phyloP scores from a whole-genome alignment of 352 stramenopile genomes.

The Phytophthora kernoviae region DNA sequence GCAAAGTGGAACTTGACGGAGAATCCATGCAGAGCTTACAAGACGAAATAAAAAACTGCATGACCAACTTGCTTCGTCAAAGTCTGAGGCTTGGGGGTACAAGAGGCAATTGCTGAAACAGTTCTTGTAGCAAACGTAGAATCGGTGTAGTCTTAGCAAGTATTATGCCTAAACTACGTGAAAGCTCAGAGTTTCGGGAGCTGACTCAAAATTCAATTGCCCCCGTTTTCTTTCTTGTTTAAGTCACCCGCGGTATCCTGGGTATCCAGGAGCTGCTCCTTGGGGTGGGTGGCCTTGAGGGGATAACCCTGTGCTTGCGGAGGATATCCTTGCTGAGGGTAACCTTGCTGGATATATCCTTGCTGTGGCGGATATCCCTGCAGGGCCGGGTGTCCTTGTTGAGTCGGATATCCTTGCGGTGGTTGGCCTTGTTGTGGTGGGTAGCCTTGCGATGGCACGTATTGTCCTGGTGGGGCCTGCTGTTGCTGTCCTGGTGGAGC shows the following conservation, averaged over 20 bases:
- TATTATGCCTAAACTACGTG: too few species aligned
- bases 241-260: slow-evolving; percentile 46
- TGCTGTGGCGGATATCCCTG: slow-evolving; percentile 15
- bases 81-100: slow-evolving; percentile 75
- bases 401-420: slow-evolving; percentile 23
- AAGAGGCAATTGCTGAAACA: slow-evolving; percentile 82
- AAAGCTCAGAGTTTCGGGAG: slow-evolving; percentile 9
- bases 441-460: slow-evolving; percentile 19
- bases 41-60: slow-evolving; percentile 70
- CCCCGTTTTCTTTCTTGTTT: background rate
- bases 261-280: slow-evolving; percentile 30
- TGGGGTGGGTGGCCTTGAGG: slow-evolving; percentile 5
- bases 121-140: slow-evolving; percentile 41
- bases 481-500: slow-evolving; percentile 16
- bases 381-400: slow-evolving; percentile 10
- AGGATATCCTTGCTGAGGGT: slow-evolving; percentile 3
- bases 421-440: slow-evolving; percentile 17
- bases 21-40: slow-evolving; percentile 46
- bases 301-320: slow-evolving; percentile 5
- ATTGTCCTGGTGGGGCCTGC: slow-evolving; percentile 21
- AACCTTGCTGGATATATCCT: slow-evolving; percentile 21
- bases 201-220: background rate
- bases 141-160: background rate
- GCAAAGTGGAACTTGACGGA: slow-evolving; percentile 19
- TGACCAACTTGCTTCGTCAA: slow-evolving; percentile 66